A percentile compares a stretch with the other conserved stretches of the same genome.
These are phyloP conservation scores for Allantophomopsis cytisporea DNA, from an alignment of 2,329 filamentous ascomycete species.

Conservation along the genomic window DNA sequence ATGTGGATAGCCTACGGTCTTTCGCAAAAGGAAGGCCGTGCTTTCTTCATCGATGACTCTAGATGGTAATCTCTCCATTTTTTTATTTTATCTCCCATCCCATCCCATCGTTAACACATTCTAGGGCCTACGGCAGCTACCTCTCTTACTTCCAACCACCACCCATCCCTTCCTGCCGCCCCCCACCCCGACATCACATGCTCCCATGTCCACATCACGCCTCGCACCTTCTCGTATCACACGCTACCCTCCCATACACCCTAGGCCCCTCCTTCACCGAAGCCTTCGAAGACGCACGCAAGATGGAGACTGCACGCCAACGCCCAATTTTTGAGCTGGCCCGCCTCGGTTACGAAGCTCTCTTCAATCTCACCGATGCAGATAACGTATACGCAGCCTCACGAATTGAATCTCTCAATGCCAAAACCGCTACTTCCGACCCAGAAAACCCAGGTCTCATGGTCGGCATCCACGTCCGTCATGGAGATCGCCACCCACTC, in stretches of 20 bases:
- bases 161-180: constrained; percentile 49
- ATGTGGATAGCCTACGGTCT: constrained; percentile 78
- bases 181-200: constrained; percentile 62
- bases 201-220: constrained; percentile 69
- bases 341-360: constrained; percentile 54
- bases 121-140: constrained; percentile 62
- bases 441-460: constrained; percentile 32
- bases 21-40: constrained; percentile 57
- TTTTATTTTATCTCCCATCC: neutral
- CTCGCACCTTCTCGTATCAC: constrained; percentile 60
- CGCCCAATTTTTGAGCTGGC: constrained; percentile 55
- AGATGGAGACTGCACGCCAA: constrained; percentile 35
- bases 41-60: constrained; percentile 77
- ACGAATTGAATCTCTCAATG: constrained; percentile 41
- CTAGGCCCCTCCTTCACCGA: constrained; percentile 47
- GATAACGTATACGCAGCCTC: constrained; percentile 51
- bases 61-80: constrained; percentile 40
- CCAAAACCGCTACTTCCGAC: constrained; percentile 25
- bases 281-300: constrained; percentile 33
- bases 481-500: constrained; percentile 64
- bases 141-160: constrained; percentile 57
- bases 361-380: constrained; percentile 55
- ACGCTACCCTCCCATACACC: constrained; percentile 48
- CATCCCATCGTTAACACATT: neutral
- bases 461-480: constrained; percentile 67